Evolutionary conservation across 108 stramenopile species (phyloP).

Genomic region (Skeletonema marinoi): DNA sequence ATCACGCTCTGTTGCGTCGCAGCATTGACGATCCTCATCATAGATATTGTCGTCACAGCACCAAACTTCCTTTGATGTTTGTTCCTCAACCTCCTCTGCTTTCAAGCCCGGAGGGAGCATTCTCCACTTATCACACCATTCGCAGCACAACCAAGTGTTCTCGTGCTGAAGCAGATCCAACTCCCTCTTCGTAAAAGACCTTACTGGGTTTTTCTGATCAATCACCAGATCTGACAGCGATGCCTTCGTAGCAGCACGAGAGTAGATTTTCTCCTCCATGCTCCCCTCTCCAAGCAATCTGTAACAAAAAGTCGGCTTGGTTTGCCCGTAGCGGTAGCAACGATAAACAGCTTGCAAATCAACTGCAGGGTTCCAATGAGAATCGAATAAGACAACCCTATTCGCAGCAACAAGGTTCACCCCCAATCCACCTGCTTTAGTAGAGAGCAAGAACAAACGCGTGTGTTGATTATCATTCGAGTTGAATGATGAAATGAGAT

Average conservation of each 20-base stretch:
- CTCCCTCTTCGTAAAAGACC: conserved; percentile 61
- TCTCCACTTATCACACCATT: conserved; percentile 62
- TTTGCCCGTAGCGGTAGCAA: conserved; percentile 76
- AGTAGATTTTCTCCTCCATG: conserved; percentile 83
- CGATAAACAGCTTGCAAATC: conserved; percentile 65
- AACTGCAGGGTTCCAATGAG: conserved; percentile 71
- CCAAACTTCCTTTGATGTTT: conserved; percentile 38
- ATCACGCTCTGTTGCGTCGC: conserved; percentile 6
- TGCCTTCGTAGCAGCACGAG: conserved; percentile 63
- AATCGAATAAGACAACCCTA: conserved; percentile 68
- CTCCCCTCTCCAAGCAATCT: conserved; percentile 76
- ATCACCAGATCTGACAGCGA: conserved; percentile 64
- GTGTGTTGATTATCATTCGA: conserved; percentile 40
- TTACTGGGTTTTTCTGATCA: conserved; percentile 59
- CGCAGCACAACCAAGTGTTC: conserved; percentile 62
- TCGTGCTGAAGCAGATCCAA: conserved; percentile 53
- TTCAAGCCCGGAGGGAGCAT: conserved; percentile 29
- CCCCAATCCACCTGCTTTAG: conserved; percentile 37
- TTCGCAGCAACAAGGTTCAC: conserved; percentile 55
- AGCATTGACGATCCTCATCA: conserved; percentile 3
- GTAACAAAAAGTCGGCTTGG: conserved; percentile 68
- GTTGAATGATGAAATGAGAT: conserved; percentile 54
- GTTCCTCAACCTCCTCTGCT: conserved; percentile 5
- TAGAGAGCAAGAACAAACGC: conserved; percentile 50
- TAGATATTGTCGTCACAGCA: conserved; percentile 41